Evolutionary conservation across 2,329 filamentous ascomycete species (phyloP), one percentile per base, ranked within the genome.

Genomic region (Arthrinium phaeospermum): DNA sequence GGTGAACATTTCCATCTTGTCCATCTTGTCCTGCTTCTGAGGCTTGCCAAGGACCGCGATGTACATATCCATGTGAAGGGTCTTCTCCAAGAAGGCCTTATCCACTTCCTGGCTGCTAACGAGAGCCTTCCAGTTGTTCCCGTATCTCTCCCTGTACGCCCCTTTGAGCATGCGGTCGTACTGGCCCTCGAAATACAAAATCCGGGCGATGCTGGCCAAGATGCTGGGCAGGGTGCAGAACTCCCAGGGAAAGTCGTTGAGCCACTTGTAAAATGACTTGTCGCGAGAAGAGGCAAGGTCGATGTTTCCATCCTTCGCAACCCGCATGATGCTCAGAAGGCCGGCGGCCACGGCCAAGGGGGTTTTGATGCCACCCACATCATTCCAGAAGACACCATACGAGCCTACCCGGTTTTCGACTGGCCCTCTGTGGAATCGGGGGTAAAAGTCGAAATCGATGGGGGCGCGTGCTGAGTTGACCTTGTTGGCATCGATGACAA

Each of bases 231-330:
- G 34, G 0, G 76, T 72, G 0, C 75, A 75, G 2, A 51, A 70
- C 37, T 57, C 45, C 64, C 77, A 77, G 0, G 79, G 79, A 0
- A 80, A 67, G 3, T 76, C 72, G 22, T 81, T 76, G 0, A 81
- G 74, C 49, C 75, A 81, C 1, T 75, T 51, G 0, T 78, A 71
- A 72, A 80, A 78, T 0, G 75, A 77, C 1, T 75, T 77, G 0
- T 79, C 79, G 0, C 75, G 75, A 0, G 72, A 73, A 27, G 49
- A n/a, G 24, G 78, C 75, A 16, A 78, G 74, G 13, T 80, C 76
- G 16, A 80, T 75, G 1, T 37, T 37, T 1, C 74, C 70, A 0
- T 74, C 8, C 0, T 71, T 10, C 13, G 78, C 77, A 1, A 76
- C 41, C 0, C 57, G 68, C 4, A 76, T 67, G 12, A 76, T 70